phyloP scores from a whole-genome alignment of 306 rosid species.

The Inga laurina region DNA sequence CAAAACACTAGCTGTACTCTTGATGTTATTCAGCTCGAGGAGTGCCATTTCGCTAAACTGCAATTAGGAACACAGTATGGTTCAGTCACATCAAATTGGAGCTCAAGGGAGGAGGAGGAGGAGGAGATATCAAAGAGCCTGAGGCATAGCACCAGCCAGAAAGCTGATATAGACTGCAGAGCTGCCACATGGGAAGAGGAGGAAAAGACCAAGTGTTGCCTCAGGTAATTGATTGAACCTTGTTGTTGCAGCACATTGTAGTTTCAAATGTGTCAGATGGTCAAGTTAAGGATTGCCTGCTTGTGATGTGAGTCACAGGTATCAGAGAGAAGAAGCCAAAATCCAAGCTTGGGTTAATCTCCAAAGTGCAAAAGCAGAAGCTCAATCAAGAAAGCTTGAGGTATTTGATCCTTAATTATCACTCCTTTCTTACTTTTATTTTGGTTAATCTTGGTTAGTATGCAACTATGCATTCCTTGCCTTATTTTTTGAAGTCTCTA shows the following conservation, averaged over 20 bases:
- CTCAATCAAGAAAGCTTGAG: slow-evolving; percentile 96
- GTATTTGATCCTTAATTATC: slow-evolving; percentile 46
- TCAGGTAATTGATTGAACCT: slow-evolving; percentile 55
- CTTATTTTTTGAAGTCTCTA: background rate
- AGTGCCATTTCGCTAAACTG: slow-evolving; percentile 82
- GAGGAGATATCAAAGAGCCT: slow-evolving; percentile 92
- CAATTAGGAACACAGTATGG: slow-evolving; percentile 74
- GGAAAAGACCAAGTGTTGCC: slow-evolving; percentile 76
- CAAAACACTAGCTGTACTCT: slow-evolving; percentile 42
- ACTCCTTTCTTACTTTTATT: slow-evolving; percentile 2
- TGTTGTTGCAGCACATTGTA: slow-evolving; percentile 5
- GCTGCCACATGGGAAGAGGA: slow-evolving; percentile 90
- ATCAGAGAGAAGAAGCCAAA: slow-evolving; percentile 96
- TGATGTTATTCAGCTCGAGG: slow-evolving; percentile 76
- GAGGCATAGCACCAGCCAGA: slow-evolving; percentile 68
- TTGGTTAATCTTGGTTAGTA: slow-evolving; percentile 22
- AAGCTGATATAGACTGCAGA: slow-evolving; percentile 63
- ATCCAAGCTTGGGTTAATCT: slow-evolving; percentile 97
- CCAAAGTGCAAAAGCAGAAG: slow-evolving; percentile 98
- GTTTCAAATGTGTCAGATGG: slow-evolving; percentile 3
- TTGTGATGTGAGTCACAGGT: slow-evolving; percentile 50
- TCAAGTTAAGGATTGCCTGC: background rate
- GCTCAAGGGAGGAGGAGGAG: slow-evolving; percentile 94
- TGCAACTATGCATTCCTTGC: slow-evolving; percentile 25
- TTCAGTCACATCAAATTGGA: slow-evolving; percentile 76